Percentiles rank a stretch among this genome's conserved stretches.
Evolutionary conservation across 129 eudicot genomes (phyloP).

Genomic region (Arctium minus): DNA sequence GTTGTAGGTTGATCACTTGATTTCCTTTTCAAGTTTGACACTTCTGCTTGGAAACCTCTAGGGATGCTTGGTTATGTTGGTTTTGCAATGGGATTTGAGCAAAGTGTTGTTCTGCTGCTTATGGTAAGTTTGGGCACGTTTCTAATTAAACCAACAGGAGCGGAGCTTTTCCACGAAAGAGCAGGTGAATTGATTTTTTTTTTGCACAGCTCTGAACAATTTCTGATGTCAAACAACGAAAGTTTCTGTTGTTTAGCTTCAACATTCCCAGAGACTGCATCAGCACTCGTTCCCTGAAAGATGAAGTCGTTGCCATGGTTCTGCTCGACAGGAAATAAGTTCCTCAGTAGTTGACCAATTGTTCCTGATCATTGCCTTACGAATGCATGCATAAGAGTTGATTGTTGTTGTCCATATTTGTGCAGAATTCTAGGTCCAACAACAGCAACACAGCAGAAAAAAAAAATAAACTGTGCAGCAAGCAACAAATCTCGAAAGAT

Average conservation of each 20-base stretch:
- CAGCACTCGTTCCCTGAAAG: conserved; percentile 25
- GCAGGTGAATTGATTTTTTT: conserved; percentile 15
- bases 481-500: too few relatives aligned
- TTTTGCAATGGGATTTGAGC: not conserved
- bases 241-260: conserved; percentile 34
- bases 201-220: too few relatives aligned
- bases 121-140: conserved; percentile 8
- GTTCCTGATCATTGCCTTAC: too few relatives aligned
- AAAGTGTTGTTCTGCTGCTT: conserved; percentile 4
- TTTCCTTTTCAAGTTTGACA: conserved; percentile 46
- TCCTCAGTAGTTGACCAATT: conserved; percentile 51
- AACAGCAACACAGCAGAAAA: too few relatives aligned
- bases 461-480: too few relatives aligned
- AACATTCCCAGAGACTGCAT: conserved; percentile 18
- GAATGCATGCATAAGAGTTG: too few relatives aligned
- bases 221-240: too few relatives aligned
- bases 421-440: too few relatives aligned
- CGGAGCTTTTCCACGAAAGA: conserved; percentile 19
- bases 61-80: conserved; percentile 11
- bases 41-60: conserved; percentile 25
- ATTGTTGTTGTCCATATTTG: too few relatives aligned
- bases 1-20: conserved; percentile 14
- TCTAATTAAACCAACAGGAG: conserved; percentile 11
- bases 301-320: conserved; percentile 26
- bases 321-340: conserved; percentile 47